These are phyloP conservation scores for Erigeron philadelphicus DNA, from an alignment of 140 eudicot species.

Conservation along the genomic window DNA sequence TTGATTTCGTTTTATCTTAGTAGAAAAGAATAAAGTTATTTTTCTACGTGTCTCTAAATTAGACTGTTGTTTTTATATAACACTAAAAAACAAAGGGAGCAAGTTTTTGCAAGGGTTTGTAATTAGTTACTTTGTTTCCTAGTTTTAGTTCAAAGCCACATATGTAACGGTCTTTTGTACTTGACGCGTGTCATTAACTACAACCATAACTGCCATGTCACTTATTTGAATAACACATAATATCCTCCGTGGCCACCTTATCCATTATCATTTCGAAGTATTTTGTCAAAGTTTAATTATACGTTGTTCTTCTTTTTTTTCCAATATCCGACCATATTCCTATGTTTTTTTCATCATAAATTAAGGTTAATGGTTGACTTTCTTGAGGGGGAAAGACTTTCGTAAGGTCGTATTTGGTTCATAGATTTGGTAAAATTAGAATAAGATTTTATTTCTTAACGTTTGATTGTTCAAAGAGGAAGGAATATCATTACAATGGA, in stretches of 20 bases:
- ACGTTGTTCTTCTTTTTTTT: not conserved
- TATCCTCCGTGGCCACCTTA: constrained; percentile 30
- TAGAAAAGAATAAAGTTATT: too few relatives aligned
- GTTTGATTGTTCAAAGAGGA: too few relatives aligned
- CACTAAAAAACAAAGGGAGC: not conserved
- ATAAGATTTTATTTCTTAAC: too few relatives aligned
- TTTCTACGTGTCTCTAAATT: too few relatives aligned
- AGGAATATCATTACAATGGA: too few relatives aligned
- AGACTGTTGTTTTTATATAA: not conserved
- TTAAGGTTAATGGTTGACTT: too few relatives aligned
- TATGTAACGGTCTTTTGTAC: constrained; percentile 10
- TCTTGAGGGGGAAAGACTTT: too few relatives aligned
- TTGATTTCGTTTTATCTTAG: too few relatives aligned
- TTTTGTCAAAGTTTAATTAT: not conserved
- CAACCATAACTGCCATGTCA: constrained; percentile 35
- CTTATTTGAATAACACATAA: constrained; percentile 22
- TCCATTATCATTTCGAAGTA: constrained; percentile 14
- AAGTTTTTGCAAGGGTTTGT: constrained; percentile 7
- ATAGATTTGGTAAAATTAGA: too few relatives aligned
- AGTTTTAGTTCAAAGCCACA: constrained; percentile 27
- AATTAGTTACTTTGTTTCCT: constrained; percentile 15
- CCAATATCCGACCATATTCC: not conserved
- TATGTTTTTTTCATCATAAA: not conserved
- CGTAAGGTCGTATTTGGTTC: too few relatives aligned
- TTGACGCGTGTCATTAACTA: constrained; percentile 22